Percentiles rank a stretch among this genome's conserved stretches.
Evolutionary conservation across 1,139 yeast species (phyloP).

Genomic region (Zygotorulaspora mrakii): DNA sequence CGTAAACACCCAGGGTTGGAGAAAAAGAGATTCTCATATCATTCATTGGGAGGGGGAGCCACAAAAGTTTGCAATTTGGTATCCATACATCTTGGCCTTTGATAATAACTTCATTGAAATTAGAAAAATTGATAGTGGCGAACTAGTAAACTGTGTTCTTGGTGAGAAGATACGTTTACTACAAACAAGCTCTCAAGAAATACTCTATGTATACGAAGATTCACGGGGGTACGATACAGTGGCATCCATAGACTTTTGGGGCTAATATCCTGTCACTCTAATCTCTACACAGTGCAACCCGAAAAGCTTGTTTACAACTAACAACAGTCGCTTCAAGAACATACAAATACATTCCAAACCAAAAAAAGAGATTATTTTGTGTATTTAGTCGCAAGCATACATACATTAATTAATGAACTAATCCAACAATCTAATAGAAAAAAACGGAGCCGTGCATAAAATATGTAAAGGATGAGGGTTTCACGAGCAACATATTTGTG

Average conservation of each 20-base stretch:
- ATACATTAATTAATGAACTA: too few relatives aligned
- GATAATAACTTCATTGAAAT: slow-evolving; percentile 89
- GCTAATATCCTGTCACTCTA: slow-evolving; percentile 23
- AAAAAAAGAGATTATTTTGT: too few relatives aligned
- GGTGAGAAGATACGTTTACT: slow-evolving; percentile 89
- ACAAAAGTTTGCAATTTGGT: slow-evolving; percentile 85
- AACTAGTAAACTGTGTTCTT: slow-evolving; percentile 79
- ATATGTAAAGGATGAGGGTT: too few relatives aligned
- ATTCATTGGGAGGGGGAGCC: slow-evolving; percentile 97
- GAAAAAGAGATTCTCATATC: slow-evolving; percentile 90
- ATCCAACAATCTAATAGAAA: too few relatives aligned
- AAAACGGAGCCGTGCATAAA: too few relatives aligned
- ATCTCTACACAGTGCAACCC: too few relatives aligned
- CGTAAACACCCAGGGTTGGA: slow-evolving; percentile 94
- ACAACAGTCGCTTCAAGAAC: too few relatives aligned
- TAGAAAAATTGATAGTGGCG: slow-evolving; percentile 85
- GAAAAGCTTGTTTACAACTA: too few relatives aligned
- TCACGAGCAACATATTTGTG: too few relatives aligned
- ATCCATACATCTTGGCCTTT: slow-evolving; percentile 88
- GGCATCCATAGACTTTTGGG: slow-evolving; percentile 88
- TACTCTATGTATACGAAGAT: slow-evolving; percentile 86
- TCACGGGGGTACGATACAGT: slow-evolving; percentile 89
- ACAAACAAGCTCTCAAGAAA: slow-evolving; percentile 90
- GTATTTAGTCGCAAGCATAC: too few relatives aligned
- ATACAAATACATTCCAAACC: too few relatives aligned